These are phyloP conservation scores for Phoenix dactylifera DNA, from an alignment of 176 grass and related monocot species.

Conservation along the genomic window DNA sequence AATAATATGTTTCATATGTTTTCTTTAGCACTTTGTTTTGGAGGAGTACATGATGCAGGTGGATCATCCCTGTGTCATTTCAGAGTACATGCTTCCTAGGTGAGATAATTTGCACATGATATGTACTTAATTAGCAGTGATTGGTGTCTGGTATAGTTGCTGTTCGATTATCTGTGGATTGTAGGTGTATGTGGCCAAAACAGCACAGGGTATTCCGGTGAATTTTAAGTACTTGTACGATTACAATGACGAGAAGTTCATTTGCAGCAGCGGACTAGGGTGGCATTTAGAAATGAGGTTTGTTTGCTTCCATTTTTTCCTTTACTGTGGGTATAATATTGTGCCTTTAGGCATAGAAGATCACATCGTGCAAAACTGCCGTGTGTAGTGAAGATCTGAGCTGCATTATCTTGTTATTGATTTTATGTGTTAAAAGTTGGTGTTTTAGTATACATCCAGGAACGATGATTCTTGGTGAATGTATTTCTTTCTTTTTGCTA, in stretches of 20 bases:
- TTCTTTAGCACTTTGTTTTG: conserved; percentile 64
- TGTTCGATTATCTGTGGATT: conserved; percentile 7
- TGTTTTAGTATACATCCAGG: too few relatives aligned
- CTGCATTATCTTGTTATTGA: too few relatives aligned
- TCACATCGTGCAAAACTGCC: too few relatives aligned
- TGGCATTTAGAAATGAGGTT: conserved; percentile 76
- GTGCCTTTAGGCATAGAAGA: not conserved
- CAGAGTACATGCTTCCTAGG: conserved; percentile 55
- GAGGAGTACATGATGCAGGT: conserved; percentile 82
- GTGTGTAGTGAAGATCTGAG: too few relatives aligned
- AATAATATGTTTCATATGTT: conserved; percentile 3
- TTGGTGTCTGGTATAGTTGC: not conserved
- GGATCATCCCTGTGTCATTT: conserved; percentile 64
- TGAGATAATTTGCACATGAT: conserved; percentile 27
- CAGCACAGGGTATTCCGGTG: conserved; percentile 80
- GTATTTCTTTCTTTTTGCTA: too few relatives aligned
- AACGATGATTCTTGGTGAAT: too few relatives aligned
- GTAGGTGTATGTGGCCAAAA: conserved; percentile 82
- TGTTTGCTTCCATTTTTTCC: not conserved
- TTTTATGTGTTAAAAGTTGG: too few relatives aligned
- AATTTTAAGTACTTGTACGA: conserved; percentile 85
- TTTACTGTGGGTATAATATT: not conserved
- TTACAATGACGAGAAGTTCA: conserved; percentile 67
- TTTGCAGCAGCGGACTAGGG: conserved; percentile 64
- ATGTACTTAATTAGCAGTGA: not conserved